These are phyloP conservation scores for Cystofilobasidium macerans DNA, from an alignment of 768 basidiomycete genomes.

Conservation along the genomic window DNA sequence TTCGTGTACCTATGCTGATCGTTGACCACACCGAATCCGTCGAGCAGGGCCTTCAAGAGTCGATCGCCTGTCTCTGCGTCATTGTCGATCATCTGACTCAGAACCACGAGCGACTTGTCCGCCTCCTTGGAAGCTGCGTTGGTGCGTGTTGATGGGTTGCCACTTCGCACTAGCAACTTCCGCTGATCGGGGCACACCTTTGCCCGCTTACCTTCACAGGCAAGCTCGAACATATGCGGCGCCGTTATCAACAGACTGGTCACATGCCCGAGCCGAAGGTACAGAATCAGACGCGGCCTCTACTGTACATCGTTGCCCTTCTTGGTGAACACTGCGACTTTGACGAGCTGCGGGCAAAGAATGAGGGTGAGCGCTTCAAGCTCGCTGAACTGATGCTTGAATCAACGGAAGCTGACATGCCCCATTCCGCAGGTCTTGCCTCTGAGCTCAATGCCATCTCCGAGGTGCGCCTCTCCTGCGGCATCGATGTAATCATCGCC, in stretches of 20 bases:
- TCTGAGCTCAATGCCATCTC: slow-evolving; percentile 52
- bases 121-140: slow-evolving; percentile 74
- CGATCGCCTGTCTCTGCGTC: slow-evolving; percentile 80
- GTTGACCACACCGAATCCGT: too few relatives aligned
- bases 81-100: slow-evolving; percentile 76
- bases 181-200: not conserved
- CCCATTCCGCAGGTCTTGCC: slow-evolving; percentile 37
- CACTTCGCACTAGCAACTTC: slow-evolving; percentile 39
- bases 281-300: slow-evolving; percentile 39
- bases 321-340: slow-evolving; percentile 84
- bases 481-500: too few relatives aligned
- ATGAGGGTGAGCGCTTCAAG: slow-evolving; percentile 45
- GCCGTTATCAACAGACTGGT: slow-evolving; percentile 39
- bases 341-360: slow-evolving; percentile 57
- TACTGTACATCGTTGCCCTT: slow-evolving; percentile 73
- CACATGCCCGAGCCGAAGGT: slow-evolving; percentile 23
- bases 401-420: not conserved
- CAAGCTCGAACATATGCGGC: slow-evolving; percentile 48
- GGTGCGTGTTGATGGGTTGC: slow-evolving; percentile 44
- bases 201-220: slow-evolving; percentile 2
- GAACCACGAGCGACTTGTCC: slow-evolving; percentile 66
- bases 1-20: not conserved
- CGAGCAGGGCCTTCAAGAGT: slow-evolving; percentile 69
- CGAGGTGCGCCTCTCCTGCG: slow-evolving; percentile 39
- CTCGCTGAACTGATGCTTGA: not conserved